Percentiles rank a stretch among this genome's conserved stretches.
These are phyloP conservation scores for Parathielavia hyrcaniae DNA, from an alignment of 495 filamentous ascomycete species.

Conservation along the genomic window DNA sequence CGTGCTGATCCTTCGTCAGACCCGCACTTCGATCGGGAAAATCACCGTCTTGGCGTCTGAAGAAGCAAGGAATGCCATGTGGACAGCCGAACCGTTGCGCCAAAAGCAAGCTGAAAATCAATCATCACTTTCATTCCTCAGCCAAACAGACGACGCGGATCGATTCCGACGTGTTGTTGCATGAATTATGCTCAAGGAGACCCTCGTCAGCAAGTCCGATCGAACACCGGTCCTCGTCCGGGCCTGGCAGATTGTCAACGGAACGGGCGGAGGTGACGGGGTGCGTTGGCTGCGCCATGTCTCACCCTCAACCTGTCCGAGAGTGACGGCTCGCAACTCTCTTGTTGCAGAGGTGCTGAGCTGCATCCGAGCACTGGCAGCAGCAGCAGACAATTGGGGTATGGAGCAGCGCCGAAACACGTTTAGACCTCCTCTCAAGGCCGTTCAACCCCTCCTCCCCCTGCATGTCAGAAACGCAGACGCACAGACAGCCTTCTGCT, in stretches of 20 bases:
- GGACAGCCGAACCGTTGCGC: background rate
- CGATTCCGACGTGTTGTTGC: background rate
- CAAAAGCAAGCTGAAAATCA: conserved; percentile 2
- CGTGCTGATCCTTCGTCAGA: background rate
- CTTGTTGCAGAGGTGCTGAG: background rate
- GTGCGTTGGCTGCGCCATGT: background rate
- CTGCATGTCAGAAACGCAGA: background rate
- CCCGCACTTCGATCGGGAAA: background rate
- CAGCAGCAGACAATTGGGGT: background rate
- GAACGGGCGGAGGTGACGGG: background rate
- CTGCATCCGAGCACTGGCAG: background rate
- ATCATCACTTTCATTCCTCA: background rate
- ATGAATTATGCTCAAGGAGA: background rate
- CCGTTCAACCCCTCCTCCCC: conserved; percentile 1
- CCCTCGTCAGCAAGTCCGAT: background rate
- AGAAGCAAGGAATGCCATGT: conserved; percentile 6
- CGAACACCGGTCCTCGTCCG: background rate
- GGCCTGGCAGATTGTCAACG: background rate
- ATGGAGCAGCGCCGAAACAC: conserved; percentile 5
- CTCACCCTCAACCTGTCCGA: background rate
- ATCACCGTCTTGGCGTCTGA: conserved; percentile 2
- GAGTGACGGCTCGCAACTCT: background rate
- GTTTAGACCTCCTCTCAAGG: conserved; percentile 3
- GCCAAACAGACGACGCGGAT: background rate
- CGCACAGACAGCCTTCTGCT: conserved; percentile 4